Conservation (phyloP, 768 basidiomycete genomes). For the Phaeotremella skinneri region DNA sequence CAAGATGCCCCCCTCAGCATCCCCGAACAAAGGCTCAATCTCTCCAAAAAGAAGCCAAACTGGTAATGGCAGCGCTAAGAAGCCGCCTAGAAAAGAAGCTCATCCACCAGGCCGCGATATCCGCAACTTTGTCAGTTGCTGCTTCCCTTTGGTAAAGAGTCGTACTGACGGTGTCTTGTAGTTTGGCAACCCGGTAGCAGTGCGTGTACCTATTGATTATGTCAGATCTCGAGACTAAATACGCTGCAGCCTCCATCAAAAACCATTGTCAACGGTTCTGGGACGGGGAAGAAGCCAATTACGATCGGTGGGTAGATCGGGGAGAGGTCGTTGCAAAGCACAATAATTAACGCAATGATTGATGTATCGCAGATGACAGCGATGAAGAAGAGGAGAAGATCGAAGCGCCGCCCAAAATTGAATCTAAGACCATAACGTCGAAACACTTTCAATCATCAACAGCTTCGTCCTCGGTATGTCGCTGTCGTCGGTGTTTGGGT, state of each 20-base stretch:
- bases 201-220: not conserved
- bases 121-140: constrained; percentile 35
- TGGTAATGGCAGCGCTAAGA: constrained; percentile 14
- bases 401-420: constrained; percentile 2
- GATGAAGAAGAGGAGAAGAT: constrained; percentile 34
- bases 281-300: constrained; percentile 37
- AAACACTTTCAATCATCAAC: constrained; percentile 27
- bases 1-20: constrained; percentile 6
- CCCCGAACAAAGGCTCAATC: constrained; percentile 1
- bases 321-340: too few species aligned
- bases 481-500: not conserved
- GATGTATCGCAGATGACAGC: constrained; percentile 26
- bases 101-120: constrained; percentile 34
- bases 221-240: constrained; percentile 20
- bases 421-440: constrained; percentile 23
- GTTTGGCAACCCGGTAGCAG: not conserved
- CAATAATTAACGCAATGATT: not conserved
- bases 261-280: constrained; percentile 9
- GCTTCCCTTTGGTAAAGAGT: not conserved
- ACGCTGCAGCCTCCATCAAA: constrained; percentile 2
- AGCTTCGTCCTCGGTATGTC: constrained; percentile 24
- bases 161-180: not conserved
- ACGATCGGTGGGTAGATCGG: constrained; percentile 30
- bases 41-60: constrained; percentile 12
- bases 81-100: constrained; percentile 16